Conservation (phyloP, 805 yeast species). For the Grigorovia yakushimaensis region DNA sequence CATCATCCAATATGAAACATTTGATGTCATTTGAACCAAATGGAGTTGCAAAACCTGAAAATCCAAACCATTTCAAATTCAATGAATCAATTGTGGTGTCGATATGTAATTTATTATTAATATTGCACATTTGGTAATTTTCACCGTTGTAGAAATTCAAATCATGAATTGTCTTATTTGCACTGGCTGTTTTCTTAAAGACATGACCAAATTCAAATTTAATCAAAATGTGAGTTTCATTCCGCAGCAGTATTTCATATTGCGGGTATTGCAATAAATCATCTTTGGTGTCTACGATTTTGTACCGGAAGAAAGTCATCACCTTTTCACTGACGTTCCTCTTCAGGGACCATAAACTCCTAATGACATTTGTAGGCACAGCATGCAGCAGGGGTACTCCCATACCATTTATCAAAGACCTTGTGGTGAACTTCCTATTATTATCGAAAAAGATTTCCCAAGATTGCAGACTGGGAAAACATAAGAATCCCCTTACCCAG, state of each 20-base stretch:
- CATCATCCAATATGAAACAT: constrained; percentile 27
- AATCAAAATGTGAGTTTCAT: neutral
- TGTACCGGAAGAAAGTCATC: constrained; percentile 25
- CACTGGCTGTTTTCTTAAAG: constrained; percentile 9
- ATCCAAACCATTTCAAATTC: constrained; percentile 34
- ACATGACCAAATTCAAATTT: constrained; percentile 30
- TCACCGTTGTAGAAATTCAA: constrained; percentile 24
- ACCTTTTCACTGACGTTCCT: constrained; percentile 13
- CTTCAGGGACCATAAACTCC: constrained; percentile 20
- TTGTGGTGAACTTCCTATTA: constrained; percentile 15
- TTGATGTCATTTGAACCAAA: constrained; percentile 30
- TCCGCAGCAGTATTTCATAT: constrained; percentile 2
- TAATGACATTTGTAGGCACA: constrained; percentile 20
- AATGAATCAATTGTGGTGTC: constrained; percentile 26
- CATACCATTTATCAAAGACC: constrained; percentile 10
- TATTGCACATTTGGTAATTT: constrained; percentile 22
- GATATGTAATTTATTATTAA: constrained; percentile 24
- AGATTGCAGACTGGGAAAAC: constrained; percentile 31
- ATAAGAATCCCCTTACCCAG: constrained; percentile 30
- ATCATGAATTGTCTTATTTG: constrained; percentile 18
- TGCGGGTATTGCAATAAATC: constrained; percentile 2
- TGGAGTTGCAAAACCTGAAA: constrained; percentile 29
- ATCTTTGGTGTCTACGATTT: constrained; percentile 2
- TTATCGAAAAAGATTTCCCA: constrained; percentile 19
- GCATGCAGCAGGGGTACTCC: constrained; percentile 32